Evolutionary conservation across 805 yeast species (phyloP), one percentile per base, ranked within the genome.

Genomic region (Citeromyces nyonsensis): DNA sequence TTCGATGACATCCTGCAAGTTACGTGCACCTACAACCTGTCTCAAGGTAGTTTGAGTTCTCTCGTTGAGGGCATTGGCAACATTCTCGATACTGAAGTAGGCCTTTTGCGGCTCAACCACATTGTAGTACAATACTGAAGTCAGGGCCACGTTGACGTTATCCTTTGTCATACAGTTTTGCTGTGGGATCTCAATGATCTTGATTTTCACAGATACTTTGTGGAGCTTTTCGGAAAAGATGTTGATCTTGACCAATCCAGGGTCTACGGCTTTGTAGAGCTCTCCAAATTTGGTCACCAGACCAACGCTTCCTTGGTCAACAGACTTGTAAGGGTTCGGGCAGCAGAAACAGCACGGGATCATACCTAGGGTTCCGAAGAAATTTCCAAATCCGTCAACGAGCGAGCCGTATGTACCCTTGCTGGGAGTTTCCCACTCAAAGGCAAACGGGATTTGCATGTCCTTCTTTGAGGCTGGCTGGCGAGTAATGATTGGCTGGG

Each of bases 41-140:
- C 85, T 61, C 44, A 76, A 55, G 3, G 85, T 76, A 28, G 82
- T 76, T 51, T 75, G 81, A 4, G 83, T 74, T 47, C 83, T 60
- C 48, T 75, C 83, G 33, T 60, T 52, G 34, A 76, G 59, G 11
- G 84, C 78, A 28, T 49, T 52, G 37, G 61, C 61, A 36, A 76
- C 66, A 43, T 70, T 51, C 24, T 59, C 49, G 39, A 76, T 70
- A 22, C 73, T 68, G 43, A 65, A 75, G 33, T 63, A 56, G 11
- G 84, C 79, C 56, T 64, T 68, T 44, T 73, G 76, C 2, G 85
- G 84, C 39, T 74, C 75, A 26, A 69, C 59, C 39, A 76, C 67
- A 46, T 73, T 73, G 55, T 67, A 76, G 50, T 75, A 74, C 25
- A 76, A 62, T 18, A 76, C 83, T 8, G 80, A 70, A 27, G 79